A percentile compares a stretch with the other conserved stretches of the same genome.
phyloP scores from a whole-genome alignment of 495 filamentous ascomycete genomes.

The Hypomontagnella monticulosa region DNA sequence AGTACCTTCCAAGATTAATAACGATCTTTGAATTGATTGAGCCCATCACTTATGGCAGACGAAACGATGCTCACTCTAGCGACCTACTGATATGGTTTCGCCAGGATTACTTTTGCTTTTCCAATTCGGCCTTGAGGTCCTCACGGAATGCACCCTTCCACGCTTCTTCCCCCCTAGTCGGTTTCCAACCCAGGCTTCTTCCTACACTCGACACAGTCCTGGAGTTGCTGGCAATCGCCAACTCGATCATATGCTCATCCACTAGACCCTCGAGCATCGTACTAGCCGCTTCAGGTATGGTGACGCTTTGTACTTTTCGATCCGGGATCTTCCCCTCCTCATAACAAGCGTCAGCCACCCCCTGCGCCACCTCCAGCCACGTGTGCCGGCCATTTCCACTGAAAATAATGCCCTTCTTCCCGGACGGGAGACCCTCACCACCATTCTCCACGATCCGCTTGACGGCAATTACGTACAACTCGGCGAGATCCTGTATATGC shows the following conservation, averaged over 20 bases:
- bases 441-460: conserved; percentile 45
- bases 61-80: too few relatives aligned
- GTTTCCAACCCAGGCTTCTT: conserved; percentile 54
- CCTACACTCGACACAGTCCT: conserved; percentile 45
- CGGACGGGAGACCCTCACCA: conserved; percentile 48
- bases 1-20: too few relatives aligned
- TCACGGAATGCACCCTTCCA: conserved; percentile 38
- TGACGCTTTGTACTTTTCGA: conserved; percentile 45
- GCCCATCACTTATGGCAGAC: too few relatives aligned
- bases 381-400: conserved; percentile 51
- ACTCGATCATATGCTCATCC: conserved; percentile 45
- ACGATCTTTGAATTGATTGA: too few relatives aligned
- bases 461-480: conserved; percentile 50
- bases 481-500: conserved; percentile 57
- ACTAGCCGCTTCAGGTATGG: conserved; percentile 48
- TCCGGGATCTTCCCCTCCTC: conserved; percentile 47
- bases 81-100: background rate
- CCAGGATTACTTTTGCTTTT: background rate
- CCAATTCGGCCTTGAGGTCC: conserved; percentile 30
- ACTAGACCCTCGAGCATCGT: conserved; percentile 19
- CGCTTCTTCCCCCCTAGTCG: conserved; percentile 45
- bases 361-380: conserved; percentile 51
- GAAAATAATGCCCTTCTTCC: conserved; percentile 58
- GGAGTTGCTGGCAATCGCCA: conserved; percentile 46
- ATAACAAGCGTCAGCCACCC: conserved; percentile 50